Conservation (phyloP, 2,329 filamentous ascomycete genomes). For the Pseudogymnoascus sp. region DNA sequence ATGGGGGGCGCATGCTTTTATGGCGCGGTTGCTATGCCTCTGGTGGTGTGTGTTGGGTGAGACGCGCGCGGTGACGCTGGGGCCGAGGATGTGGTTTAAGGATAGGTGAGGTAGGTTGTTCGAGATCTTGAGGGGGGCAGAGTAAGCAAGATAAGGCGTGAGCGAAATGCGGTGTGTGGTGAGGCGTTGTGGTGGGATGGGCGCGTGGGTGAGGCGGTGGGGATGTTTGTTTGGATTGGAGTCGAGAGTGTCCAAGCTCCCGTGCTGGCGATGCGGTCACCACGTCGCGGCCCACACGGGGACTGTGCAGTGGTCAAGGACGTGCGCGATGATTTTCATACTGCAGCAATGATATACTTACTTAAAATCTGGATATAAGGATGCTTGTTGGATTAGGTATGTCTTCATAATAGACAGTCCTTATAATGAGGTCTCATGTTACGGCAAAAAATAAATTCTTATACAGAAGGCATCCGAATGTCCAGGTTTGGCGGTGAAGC, state of each 20-base stretch:
- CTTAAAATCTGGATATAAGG: neutral
- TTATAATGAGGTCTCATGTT: neutral
- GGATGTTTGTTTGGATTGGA: slow-evolving; percentile 3
- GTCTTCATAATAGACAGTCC: neutral
- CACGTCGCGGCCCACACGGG: neutral
- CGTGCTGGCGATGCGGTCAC: neutral
- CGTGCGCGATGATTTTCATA: neutral
- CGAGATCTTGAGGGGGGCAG: neutral
- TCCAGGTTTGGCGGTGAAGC: neutral
- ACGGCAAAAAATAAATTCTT: neutral
- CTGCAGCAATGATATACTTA: neutral
- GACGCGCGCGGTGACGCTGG: neutral
- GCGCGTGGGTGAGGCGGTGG: neutral
- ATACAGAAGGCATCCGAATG: neutral
- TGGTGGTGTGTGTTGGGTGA: neutral
- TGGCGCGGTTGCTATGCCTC: neutral
- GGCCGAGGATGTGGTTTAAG: neutral
- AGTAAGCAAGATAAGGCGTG: neutral
- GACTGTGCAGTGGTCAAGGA: neutral
- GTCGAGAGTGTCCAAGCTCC: neutral
- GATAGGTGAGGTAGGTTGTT: neutral
- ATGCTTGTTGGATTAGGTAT: neutral
- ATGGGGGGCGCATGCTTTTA: neutral
- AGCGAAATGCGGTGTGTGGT: neutral
- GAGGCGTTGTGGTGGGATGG: neutral